phyloP scores from a whole-genome alignment of 306 rosid species.

The Sicyos baderoa region DNA sequence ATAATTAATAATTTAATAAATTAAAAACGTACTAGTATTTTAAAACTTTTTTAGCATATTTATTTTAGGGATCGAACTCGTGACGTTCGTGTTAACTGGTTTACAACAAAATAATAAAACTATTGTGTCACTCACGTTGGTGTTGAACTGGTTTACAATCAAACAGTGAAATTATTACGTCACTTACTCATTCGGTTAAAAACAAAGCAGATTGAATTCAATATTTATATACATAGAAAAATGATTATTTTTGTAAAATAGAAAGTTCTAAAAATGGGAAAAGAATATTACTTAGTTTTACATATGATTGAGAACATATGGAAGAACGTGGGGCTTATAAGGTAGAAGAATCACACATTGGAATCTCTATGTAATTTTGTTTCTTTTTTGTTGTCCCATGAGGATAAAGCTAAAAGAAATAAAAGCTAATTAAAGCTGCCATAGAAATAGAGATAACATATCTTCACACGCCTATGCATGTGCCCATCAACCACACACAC shows the following conservation, averaged over 20 bases:
- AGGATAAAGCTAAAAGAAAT: conserved; percentile 5
- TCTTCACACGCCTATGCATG: conserved; percentile 66
- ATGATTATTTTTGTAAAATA: too few relatives aligned
- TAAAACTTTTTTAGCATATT: too few relatives aligned
- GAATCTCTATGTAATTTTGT: conserved; percentile 27
- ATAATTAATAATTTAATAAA: too few relatives aligned
- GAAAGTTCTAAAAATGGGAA: conserved; percentile 12
- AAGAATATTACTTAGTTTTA: conserved; percentile 30
- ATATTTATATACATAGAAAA: not conserved
- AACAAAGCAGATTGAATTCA: too few relatives aligned
- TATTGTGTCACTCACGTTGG: too few relatives aligned
- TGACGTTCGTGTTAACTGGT: too few relatives aligned
- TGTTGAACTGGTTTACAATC: too few relatives aligned
- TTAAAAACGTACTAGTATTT: too few relatives aligned
- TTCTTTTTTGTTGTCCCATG: not conserved
- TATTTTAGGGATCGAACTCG: too few relatives aligned
- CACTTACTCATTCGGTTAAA: too few relatives aligned
- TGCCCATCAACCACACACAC: conserved; percentile 29
- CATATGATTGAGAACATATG: conserved; percentile 51
- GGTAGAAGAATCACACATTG: conserved; percentile 31
- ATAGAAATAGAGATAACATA: conserved; percentile 52
- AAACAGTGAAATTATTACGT: too few relatives aligned
- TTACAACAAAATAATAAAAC: too few relatives aligned
- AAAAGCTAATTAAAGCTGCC: conserved; percentile 69
- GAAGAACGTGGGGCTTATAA: conserved; percentile 37